Base-by-base conservation (phyloP, 768 basidiomycete genomes). In the Lentinula boryana region DNA sequence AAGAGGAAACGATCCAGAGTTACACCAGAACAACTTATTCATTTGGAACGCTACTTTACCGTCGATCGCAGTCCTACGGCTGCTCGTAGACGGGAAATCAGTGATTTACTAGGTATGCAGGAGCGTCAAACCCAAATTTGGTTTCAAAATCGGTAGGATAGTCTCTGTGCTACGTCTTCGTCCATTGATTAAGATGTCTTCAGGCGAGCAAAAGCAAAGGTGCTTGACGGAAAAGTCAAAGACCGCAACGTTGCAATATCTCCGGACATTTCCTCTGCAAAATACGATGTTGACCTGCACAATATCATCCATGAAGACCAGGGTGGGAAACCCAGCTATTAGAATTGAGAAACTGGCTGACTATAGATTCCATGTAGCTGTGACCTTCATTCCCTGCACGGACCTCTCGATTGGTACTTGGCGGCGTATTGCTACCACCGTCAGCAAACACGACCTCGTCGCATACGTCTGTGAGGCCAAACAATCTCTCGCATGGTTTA, bases 81-180 rank as follows among this genome's bases (percentile, higher is more conserved):
- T 2, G 79, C 80, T 10, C 80, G 84, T 53, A 78, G 91, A 46
- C 83, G 84, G 58, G 90, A 91, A 66, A 90, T 93, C 56, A 84
- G 87, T 61, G 81, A 85, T 27, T 71, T 83, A 59, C 77, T 93
- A 4, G 88, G 89, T 15, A 91, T 93, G 87, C 83, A 88, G 55
- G 91, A 93, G 72, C 85, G 90, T 40, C 91, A 93, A 76, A 91
- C 89, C 0, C 91, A 93, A 72, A 88, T 93, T 51, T 93, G 91
- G 91, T 93, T 92, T 67, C 91, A 93, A 70, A 93, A 93, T 69
- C 78, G 91, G 91, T 87, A 31, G 10, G 16, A 18, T 32, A 12
- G 15, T 6, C 33, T 8, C n/a, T 18, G 6, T n/a, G 21, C 16
- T 2, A 9, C 36, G 3, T 10, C 18, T 49, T 10, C 27, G 32